Evolutionary conservation across 768 basidiomycete genomes (phyloP), one percentile per base, ranked within the genome.

Genomic region (Ramaria sp.): DNA sequence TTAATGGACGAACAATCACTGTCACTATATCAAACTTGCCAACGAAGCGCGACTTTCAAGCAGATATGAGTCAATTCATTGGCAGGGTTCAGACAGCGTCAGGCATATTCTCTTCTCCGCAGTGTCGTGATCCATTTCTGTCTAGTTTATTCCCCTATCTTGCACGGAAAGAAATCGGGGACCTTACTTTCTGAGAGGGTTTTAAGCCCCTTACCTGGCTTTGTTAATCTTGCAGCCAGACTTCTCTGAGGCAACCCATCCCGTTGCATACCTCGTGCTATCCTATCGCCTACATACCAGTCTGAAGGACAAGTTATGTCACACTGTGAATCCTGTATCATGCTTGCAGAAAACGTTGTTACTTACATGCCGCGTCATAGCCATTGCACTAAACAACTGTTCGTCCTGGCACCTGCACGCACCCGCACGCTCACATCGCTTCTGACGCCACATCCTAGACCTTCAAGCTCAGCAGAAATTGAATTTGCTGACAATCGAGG

Each of bases 381-480:
- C 67, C 41, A 69, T 72, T 7, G 62, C 61, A 24, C 65, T 77
- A 53, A 66, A 83, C 66, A 83, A 83, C 66, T 69, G 81, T 75
- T 59, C 13, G 43, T 50, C n/a, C 15, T 51, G 63, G 75, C 57
- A 19, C 33, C 58, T 11, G 46, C 31, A 10, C 27, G 75, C 57
- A 19, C 33, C 58, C 17, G 46, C 31, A 10, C 27, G 9, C 34
- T 34, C 19, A 24, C 27, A 34, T 27, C 41, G 47, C 37, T 43
- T 15, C 24, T n/a, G 45, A 30, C 48, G 31, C 22, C 2, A 17
- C 48, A 49, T n/a, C 7, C 22, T 33, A 49, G 48, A 49, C 30
- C 71, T 87, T 24, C 82, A 84, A 64, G 68, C 67, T n/a, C 68
- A 65, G 41, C 70, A 71, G 46, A 58, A 65, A 60, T 34, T 37